A percentile compares a stretch with the other conserved stretches of the same genome.
These are phyloP conservation scores for Trichoderma koningii DNA, from an alignment of 2,329 filamentous ascomycete genomes.

Conservation along the genomic window DNA sequence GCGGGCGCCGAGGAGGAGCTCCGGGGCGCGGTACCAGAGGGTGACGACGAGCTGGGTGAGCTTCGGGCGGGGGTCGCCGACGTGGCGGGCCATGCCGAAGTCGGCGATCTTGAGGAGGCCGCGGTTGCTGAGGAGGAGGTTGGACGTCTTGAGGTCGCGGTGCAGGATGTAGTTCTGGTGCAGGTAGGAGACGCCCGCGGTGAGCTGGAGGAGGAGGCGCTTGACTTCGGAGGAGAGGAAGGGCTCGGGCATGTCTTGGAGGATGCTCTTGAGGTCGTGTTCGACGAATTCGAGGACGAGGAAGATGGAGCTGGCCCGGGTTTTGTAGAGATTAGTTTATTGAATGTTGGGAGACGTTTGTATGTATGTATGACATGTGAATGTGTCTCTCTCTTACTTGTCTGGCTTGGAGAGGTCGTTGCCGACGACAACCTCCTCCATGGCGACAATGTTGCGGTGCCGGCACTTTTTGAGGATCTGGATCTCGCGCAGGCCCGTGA, in stretches of 20 bases:
- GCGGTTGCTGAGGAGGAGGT: slow-evolving; percentile 92
- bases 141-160: slow-evolving; percentile 90
- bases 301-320: slow-evolving; percentile 65
- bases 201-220: slow-evolving; percentile 81
- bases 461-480: slow-evolving; percentile 80
- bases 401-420: slow-evolving; percentile 57
- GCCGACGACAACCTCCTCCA: slow-evolving; percentile 84
- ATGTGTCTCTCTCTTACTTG: slow-evolving; percentile 43
- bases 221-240: slow-evolving; percentile 94
- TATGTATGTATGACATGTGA: too few species aligned
- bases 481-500: slow-evolving; percentile 92
- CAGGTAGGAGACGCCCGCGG: slow-evolving; percentile 78
- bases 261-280: slow-evolving; percentile 91
- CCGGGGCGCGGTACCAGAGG: slow-evolving; percentile 92
- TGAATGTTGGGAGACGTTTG: too few species aligned
- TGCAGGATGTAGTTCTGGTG: slow-evolving; percentile 90
- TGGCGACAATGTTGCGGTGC: slow-evolving; percentile 78
- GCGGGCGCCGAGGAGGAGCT: slow-evolving; percentile 79
- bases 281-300: slow-evolving; percentile 97
- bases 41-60: slow-evolving; percentile 94
- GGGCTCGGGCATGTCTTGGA: slow-evolving; percentile 91
- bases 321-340: neutral
- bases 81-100: slow-evolving; percentile 95
- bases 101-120: slow-evolving; percentile 95
- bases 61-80: slow-evolving; percentile 73